Evolutionary conservation across 257 asterid species (phyloP).

Genomic region (Linaria vulgaris): DNA sequence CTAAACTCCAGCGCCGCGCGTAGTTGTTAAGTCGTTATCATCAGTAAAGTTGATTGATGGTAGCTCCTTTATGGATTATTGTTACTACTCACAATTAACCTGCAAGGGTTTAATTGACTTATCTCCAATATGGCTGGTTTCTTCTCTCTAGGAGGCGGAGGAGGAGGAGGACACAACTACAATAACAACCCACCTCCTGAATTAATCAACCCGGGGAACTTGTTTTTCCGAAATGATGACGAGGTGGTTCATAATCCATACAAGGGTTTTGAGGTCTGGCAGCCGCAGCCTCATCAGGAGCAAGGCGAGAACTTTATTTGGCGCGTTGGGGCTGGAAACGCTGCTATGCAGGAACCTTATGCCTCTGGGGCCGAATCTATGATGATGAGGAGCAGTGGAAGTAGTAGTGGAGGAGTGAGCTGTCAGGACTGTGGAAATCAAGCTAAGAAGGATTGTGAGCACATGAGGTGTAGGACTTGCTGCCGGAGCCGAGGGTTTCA

Average conservation of each 20-base stretch:
- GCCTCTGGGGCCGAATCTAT: slow-evolving; percentile 42
- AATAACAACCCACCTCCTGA: slow-evolving; percentile 13
- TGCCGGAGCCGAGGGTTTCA: slow-evolving; percentile 82
- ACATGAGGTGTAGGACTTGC: slow-evolving; percentile 93
- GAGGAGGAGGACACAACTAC: slow-evolving; percentile 19
- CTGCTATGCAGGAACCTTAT: slow-evolving; percentile 66
- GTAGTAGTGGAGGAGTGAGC: slow-evolving; percentile 62
- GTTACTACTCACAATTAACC: too few species aligned
- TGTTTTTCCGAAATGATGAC: slow-evolving; percentile 54
- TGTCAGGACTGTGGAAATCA: slow-evolving; percentile 93
- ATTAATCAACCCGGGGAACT: slow-evolving; percentile 19
- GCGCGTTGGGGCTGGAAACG: slow-evolving; percentile 23
- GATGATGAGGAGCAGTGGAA: slow-evolving; percentile 61
- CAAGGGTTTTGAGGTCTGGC: slow-evolving; percentile 89
- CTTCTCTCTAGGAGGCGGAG: slow-evolving; percentile 55
- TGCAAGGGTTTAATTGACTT: too few species aligned
- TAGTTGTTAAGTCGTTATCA: too few species aligned
- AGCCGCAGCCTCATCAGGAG: slow-evolving; percentile 34
- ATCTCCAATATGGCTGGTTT: slow-evolving; percentile 64
- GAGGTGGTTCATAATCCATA: slow-evolving; percentile 25
- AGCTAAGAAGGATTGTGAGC: slow-evolving; percentile 76
- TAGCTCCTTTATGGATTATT: too few species aligned
- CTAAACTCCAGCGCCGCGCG: too few species aligned
- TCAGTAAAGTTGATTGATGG: too few species aligned
- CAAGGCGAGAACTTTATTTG: background rate